Evolutionary conservation across 1,139 yeast species (phyloP), one percentile per base, ranked within the genome.

Genomic region (Candida freyschussii): DNA sequence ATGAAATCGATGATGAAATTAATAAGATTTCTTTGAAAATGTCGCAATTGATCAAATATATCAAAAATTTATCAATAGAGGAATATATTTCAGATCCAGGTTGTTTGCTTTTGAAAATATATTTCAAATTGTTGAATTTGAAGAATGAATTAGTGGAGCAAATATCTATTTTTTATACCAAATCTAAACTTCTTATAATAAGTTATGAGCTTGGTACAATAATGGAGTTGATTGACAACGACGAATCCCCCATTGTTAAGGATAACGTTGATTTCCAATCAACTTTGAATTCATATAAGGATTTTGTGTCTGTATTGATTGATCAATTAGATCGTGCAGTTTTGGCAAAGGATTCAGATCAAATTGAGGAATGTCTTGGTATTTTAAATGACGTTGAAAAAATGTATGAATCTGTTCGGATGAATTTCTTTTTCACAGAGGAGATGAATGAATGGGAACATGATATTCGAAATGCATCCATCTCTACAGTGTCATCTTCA

Each of bases 321-420:
- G 50, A 51, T 21, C 63, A 58, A 29, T 32, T 60, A 17, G 56
- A 54, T 17, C 47, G 50, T 22, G 56, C 63, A 3, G 56, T 55
- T 14, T 32, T 32, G 2, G 42, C 47, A 10, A 44, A 47, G 17
- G 57, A 58, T 34, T 48, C 55, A 15, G 43, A 53, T 10, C 50
- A 53, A 22, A 58, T 58, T 28, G 56, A 55, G 27, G 62, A 59
- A 33, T 60, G 62, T 34, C 39, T 58, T 13, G 47, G 45, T 3
- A 57, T 56, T 5, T 51, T 60, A 26, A 43, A 55, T 29, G 63
- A 59, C 27, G 59, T 60, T 19, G 65, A 60, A 32, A 49, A 56
- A 29, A 59, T 60, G 65, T 60, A 56, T 40, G 58, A 55, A 29
- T 48, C 60, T 4, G 52, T 59, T 36, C 48, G 60, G 29, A 48